Base-by-base conservation (phyloP, 2,329 filamentous ascomycete genomes). In the Curvularia verruculosa region DNA sequence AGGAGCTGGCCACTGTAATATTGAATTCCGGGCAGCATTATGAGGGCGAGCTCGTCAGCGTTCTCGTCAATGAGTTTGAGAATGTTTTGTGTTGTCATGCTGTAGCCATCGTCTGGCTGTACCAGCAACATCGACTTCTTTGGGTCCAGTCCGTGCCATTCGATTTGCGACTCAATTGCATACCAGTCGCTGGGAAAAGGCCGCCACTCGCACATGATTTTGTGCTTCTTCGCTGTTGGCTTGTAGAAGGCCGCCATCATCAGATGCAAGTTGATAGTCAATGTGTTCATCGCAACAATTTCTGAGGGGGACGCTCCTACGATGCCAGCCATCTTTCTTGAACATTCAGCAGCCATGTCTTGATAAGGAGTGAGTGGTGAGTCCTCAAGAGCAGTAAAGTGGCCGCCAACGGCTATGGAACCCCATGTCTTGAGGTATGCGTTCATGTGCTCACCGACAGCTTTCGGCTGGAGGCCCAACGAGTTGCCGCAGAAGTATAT, bases 401-500 rank as follows among this genome's bases (percentile, higher is more conserved):
- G 92, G 0, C 92, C 92, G 26, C 89, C 87, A 18, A 96, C 92
- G 15, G 88, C 92, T 61, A 95, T 89, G 0, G 87, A 88, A 0
- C 88, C 89, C 92, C 92, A 96, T 19, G 91, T 92, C 60, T 89
- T 85, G 1, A 96, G 83, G 66, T 95, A 91, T 4, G 86, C 83
- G 34, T 87, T 81, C 61, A 96, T 77, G 62, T 91, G 86, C n/a
- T 82, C 78, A 15, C 84, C 81, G 0, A 88, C 86, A 5, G 84
- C 84, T 60, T 85, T 87, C 26, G 92, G 92, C 74, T 96, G 92
- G 1, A 93, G 84, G 34, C 92, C 92, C 1, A 96, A 83, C 0
- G 92, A 96, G 79, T 96, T 96, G 52, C 92, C 92, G 65, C 92
- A 94, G 60, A 96, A 88, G 75, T 96, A 96, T 54, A 91, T 88